Base-by-base conservation (phyloP, 2,329 filamentous ascomycete species). In the Sporothrix curviconia region DNA sequence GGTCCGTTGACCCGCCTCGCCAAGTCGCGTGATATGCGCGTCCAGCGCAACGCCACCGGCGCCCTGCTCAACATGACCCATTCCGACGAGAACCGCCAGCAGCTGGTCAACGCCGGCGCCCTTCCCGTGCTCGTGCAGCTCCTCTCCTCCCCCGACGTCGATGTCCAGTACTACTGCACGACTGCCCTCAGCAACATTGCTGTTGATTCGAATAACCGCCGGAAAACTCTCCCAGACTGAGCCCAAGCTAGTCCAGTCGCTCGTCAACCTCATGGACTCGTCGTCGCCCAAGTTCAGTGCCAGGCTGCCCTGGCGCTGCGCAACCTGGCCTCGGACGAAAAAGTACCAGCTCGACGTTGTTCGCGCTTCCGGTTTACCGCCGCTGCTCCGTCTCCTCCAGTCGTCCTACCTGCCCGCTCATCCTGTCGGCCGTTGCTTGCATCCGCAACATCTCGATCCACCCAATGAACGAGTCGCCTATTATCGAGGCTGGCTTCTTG, bases 401-500 rank as follows among this genome's bases (percentile, higher is more conserved):
- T 96, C 92, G 1, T 95, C 92, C 12, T 97, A 97, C 66, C 84
- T 97, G 9, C 94, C n/a, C 94, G 12, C 83, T 99, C 56, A 97
- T 97, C 60, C 84, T 97, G 39, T 97, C 92, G 19, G 94, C 94
- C 46, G 94, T 99, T 62, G 94, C 94, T 51, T 99, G 94, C 70
- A 99, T 99, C 70, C 88, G 94, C 66, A 99, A 99, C 71, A 99
- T 99, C 64, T 97, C 92, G 58, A 99, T 99, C 64, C 94, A 99
- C 70, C 94, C 94, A 17, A 79, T 92, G 68, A 99, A 99, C 73
- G 94, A 99, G 74, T 96, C 92, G 11, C 94, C 94, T 0, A 99
- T 99, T 63, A 99, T 99, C 67, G 94, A 99, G 68, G 92, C 92
- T 40, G 94, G 92, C 59, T 99, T 99, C 72, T 74, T 99, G 60